These are phyloP conservation scores for Backusella australiensis DNA, from an alignment of 192 early-diverging fungal species.

Conservation along the genomic window DNA sequence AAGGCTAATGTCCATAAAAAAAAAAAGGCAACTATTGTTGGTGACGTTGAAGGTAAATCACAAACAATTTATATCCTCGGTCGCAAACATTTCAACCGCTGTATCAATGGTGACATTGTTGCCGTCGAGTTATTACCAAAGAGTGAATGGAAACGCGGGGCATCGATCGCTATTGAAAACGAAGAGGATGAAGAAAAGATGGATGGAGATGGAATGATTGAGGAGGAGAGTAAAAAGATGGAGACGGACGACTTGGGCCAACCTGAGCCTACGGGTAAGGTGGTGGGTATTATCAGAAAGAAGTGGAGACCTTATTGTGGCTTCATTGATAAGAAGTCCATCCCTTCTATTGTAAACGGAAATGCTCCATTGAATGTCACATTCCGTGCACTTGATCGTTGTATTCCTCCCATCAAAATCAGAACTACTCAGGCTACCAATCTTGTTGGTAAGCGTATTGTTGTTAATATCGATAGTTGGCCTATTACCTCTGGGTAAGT, in stretches of 20 bases:
- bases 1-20: neutral
- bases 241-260: slow-evolving; percentile 51
- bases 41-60: slow-evolving; percentile 73
- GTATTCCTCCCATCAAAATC: slow-evolving; percentile 93
- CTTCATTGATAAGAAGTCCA: slow-evolving; percentile 74
- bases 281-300: slow-evolving; percentile 92
- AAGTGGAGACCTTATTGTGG: slow-evolving; percentile 95
- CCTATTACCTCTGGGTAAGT: slow-evolving; percentile 66
- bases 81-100: slow-evolving; percentile 84
- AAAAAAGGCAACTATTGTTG: slow-evolving; percentile 66
- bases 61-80: slow-evolving; percentile 78
- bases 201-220: slow-evolving; percentile 29
- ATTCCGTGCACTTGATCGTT: slow-evolving; percentile 88
- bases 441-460: slow-evolving; percentile 81
- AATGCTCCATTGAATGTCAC: slow-evolving; percentile 70
- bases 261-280: slow-evolving; percentile 73
- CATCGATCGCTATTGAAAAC: slow-evolving; percentile 72
- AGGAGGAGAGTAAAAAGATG: slow-evolving; percentile 54
- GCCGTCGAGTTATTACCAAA: slow-evolving; percentile 86
- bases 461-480: slow-evolving; percentile 95
- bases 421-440: slow-evolving; percentile 83
- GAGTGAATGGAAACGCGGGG: slow-evolving; percentile 77
- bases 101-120: slow-evolving; percentile 88
- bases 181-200: slow-evolving; percentile 64
- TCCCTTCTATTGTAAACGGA: slow-evolving; percentile 54